Evolutionary conservation across 306 rosid genomes (phyloP).

Genomic region (Lotus japonicus): DNA sequence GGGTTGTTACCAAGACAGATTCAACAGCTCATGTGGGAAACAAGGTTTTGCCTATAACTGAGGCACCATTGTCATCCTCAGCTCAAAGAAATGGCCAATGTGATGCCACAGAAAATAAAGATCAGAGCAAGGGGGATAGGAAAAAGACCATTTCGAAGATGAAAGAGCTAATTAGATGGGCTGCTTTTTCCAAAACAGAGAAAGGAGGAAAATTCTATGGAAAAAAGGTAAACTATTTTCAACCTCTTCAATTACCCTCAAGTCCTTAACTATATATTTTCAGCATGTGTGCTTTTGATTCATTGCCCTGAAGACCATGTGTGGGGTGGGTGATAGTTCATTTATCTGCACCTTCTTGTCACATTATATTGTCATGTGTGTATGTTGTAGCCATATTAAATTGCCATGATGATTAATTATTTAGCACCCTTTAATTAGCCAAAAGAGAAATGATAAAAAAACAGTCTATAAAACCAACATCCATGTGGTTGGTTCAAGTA

Average conservation of each 20-base stretch:
- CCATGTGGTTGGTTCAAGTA: too few species aligned
- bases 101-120: slow-evolving; percentile 32
- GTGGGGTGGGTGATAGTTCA: too few species aligned
- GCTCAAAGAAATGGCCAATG: slow-evolving; percentile 29
- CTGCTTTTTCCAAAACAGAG: slow-evolving; percentile 64
- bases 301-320: background rate
- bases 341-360: too few species aligned
- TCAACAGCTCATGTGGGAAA: slow-evolving; percentile 43
- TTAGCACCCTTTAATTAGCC: background rate
- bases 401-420: background rate
- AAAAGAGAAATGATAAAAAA: too few species aligned
- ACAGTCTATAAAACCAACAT: too few species aligned
- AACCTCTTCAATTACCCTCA: background rate
- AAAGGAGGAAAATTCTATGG: slow-evolving; percentile 56
- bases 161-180: slow-evolving; percentile 93
- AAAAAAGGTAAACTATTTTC: slow-evolving; percentile 42
- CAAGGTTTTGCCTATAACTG: slow-evolving; percentile 70
- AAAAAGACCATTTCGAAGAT: slow-evolving; percentile 60
- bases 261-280: background rate
- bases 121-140: slow-evolving; percentile 37
- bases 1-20: slow-evolving; percentile 38
- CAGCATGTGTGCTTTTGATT: background rate
- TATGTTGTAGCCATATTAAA: background rate
- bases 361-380: too few species aligned
- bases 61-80: slow-evolving; percentile 35